Percentiles rank a stretch among this genome's conserved stretches.
These are phyloP conservation scores for Teratosphaeria zuluensis DNA, from an alignment of 2,329 filamentous ascomycete species.

Conservation along the genomic window DNA sequence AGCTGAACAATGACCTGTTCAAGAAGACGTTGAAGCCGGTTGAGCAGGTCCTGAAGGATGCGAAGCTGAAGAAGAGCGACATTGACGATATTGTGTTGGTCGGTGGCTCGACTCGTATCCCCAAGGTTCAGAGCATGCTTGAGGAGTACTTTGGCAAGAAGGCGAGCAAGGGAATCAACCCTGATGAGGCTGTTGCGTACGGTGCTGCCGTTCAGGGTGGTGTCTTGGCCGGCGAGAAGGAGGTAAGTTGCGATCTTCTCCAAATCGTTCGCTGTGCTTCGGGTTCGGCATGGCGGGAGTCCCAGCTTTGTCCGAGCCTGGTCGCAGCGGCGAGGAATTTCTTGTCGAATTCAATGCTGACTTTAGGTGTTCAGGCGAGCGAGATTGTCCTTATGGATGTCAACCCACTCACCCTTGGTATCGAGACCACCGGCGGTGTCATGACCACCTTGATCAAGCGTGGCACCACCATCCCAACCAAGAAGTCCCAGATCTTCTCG, in stretches of 20 bases:
- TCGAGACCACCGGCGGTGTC: slow-evolving; percentile 95
- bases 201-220: slow-evolving; percentile 95
- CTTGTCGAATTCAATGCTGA: not conserved
- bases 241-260: slow-evolving; percentile 9
- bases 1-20: slow-evolving; percentile 98
- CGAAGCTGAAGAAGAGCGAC: slow-evolving; percentile 92
- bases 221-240: slow-evolving; percentile 82
- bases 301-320: not conserved
- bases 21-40: slow-evolving; percentile 99
- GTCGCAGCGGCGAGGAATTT: not conserved
- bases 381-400: slow-evolving; percentile 93
- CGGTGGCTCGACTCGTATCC: slow-evolving; percentile 97
- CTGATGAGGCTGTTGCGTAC: slow-evolving; percentile 96
- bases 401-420: slow-evolving; percentile 92
- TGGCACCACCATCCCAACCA: slow-evolving; percentile 97
- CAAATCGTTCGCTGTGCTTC: not conserved
- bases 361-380: slow-evolving; percentile 53
- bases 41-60: slow-evolving; percentile 96
- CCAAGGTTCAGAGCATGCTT: slow-evolving; percentile 88
- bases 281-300: not conserved
- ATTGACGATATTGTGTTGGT: slow-evolving; percentile 96
- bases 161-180: slow-evolving; percentile 98
- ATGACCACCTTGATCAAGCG: slow-evolving; percentile 98
- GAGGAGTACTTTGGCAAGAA: slow-evolving; percentile 98
- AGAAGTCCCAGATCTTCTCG: slow-evolving; percentile 98